Evolutionary conservation across 805 yeast genomes (phyloP), one percentile per base, ranked within the genome.

Genomic region (Suhomyces faveliae): DNA sequence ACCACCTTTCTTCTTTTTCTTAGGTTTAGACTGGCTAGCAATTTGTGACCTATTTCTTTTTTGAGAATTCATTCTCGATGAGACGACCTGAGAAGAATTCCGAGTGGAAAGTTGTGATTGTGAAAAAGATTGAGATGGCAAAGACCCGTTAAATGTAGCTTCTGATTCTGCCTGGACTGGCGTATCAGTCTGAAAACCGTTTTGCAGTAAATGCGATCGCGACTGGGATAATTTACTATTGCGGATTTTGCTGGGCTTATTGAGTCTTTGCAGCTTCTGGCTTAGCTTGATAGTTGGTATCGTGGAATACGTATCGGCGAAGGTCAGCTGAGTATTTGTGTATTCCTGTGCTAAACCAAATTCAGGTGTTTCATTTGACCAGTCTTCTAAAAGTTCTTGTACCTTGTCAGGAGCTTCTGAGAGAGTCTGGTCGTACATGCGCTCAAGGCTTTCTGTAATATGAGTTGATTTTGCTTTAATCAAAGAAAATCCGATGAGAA

Each of bases 1-100:
- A 3, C 83, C 83, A 12, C 80, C 73, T 48, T 72, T 69, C 52
- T 68, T 76, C 65, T 73, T 77, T 55, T 65, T 70, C 55, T 63
- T 67, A 48, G 60, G 64, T 15, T 47, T 48, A 22, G 39, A 39
- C 33, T 55, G 55, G 13, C 56, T 51, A 1, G 43, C 50, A 27
- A 21, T 20, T 46, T 47, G 54, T 15, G 54, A 51, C 5, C 41
- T 35, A 23, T 41, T 27, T 19, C 42, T 20, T 35, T 43, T 37
- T 11, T 46, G 48, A 10, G 45, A 46, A 20, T 11, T 23, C 22
- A 30, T 15, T 15, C 22, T 29, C 12, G 37, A 11, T n/a, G 45
- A 40, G 17, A 21, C 21, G 4, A 17, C 37, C 12, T 33, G 37
- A 33, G 37, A 33, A 9, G 37, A 33, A 17, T 33, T 17, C 12